Evolutionary conservation across 805 yeast species (phyloP), one percentile per base, ranked within the genome.

Genomic region (Saturnispora serradocipensis): DNA sequence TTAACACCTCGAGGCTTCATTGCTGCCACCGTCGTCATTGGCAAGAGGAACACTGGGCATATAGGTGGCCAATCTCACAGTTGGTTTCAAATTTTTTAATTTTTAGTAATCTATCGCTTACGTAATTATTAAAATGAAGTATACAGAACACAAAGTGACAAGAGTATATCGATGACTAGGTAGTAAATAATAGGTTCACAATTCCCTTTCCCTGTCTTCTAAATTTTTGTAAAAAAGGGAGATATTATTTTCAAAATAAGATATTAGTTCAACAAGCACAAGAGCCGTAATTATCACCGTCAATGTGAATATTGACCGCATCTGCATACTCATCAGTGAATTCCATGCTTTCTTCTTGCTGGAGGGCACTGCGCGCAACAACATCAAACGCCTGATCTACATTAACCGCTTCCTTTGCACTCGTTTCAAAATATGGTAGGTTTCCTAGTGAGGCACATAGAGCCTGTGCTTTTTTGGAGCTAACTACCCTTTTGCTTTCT

Each of bases 371-470:
- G 62, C 96, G 80, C 32, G 97, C 97, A 61, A 91, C 87, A 43
- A 90, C 95, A 67, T 93, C 97, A 64, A 91, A 91, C 3, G 98
- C 98, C 61, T 86, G 82, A 63, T 90, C 97, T 35, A 91, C 96
- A 60, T 95, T 95, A 47, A 90, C 87, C 15, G 93, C 89, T 67
- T 89, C 97, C 72, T 91, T 93, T 18, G 99, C 99, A 74, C 93
- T 83, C n/a, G 99, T 91, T 68, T 91, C 96, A 64, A 93, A 91
- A 54, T 90, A 82, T 3, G 99, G 98, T 55, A 89, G 74, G 56
- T 89, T 88, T 59, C 63, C 81, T 71, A 65, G 77, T 56, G 72
- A 76, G 24, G 64, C 61, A 55, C 70, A 67, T 45, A 69, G 54
- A 46, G 72, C 69, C 54, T 72, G 70, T 49, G 80, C 75, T 59